Percentiles rank a stretch among this genome's conserved stretches.
Evolutionary conservation across 2,329 filamentous ascomycete species (phyloP).

Genomic region (Aureobasidium sp.): DNA sequence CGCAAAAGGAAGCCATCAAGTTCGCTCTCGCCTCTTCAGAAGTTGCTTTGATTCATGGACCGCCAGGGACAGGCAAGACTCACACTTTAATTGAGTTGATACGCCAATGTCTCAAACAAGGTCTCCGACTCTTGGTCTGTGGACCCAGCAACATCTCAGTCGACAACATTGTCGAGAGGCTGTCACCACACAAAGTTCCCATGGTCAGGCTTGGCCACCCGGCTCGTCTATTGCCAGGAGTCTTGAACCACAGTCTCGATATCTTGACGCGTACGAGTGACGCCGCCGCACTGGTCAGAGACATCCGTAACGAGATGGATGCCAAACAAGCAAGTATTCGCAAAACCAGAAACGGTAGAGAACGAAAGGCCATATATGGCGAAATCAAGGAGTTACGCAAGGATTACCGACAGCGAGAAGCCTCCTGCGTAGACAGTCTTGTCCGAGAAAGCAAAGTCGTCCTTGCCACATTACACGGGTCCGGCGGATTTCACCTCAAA

Average conservation of each 20-base stretch:
- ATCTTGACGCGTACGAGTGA: slow-evolving; percentile 86
- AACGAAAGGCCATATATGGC: slow-evolving; percentile 72
- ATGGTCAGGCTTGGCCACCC: slow-evolving; percentile 90
- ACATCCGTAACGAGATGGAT: slow-evolving; percentile 89
- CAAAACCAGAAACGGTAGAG: slow-evolving; percentile 74
- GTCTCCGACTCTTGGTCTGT: slow-evolving; percentile 78
- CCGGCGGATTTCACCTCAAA: slow-evolving; percentile 75
- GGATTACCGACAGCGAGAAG: slow-evolving; percentile 81
- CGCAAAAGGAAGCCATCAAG: slow-evolving; percentile 57
- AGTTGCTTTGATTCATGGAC: slow-evolving; percentile 86
- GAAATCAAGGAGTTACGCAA: slow-evolving; percentile 80
- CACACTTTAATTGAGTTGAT: slow-evolving; percentile 95
- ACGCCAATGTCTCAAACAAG: slow-evolving; percentile 71
- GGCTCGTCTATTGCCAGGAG: slow-evolving; percentile 78
- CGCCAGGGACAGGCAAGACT: slow-evolving; percentile 93
- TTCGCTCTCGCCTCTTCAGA: slow-evolving; percentile 80
- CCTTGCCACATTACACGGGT: slow-evolving; percentile 84
- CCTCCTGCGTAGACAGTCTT: slow-evolving; percentile 69
- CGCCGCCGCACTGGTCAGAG: slow-evolving; percentile 79
- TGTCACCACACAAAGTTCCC: slow-evolving; percentile 75
- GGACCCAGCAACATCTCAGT: slow-evolving; percentile 96
- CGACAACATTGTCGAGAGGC: slow-evolving; percentile 93
- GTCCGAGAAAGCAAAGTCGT: slow-evolving; percentile 77
- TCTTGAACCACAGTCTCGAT: slow-evolving; percentile 84
- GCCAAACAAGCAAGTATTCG: slow-evolving; percentile 80